Evolutionary conservation across 495 filamentous ascomycete genomes (phyloP).

Genomic region (Mytilinidion resinicola): DNA sequence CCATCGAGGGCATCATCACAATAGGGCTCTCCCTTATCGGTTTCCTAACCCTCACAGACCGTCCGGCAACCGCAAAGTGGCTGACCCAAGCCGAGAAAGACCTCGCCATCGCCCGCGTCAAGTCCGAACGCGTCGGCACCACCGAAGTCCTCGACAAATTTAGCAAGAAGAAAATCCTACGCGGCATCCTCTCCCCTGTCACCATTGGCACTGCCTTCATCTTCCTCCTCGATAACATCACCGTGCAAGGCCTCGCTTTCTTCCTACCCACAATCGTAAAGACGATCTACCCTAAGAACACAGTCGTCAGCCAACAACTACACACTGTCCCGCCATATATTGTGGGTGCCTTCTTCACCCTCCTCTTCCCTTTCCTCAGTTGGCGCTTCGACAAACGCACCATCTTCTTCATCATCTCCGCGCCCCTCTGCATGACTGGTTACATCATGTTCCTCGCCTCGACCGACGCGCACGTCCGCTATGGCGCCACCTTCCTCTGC

Average conservation of each 20-base stretch:
- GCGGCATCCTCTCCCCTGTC: conserved; percentile 48
- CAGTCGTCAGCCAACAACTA: conserved; percentile 58
- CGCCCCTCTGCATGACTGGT: conserved; percentile 56
- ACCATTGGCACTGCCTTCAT: conserved; percentile 44
- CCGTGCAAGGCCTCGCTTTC: conserved; percentile 55
- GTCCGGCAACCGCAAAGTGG: conserved; percentile 27
- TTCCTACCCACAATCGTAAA: conserved; percentile 66
- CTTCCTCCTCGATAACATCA: conserved; percentile 52
- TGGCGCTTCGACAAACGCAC: conserved; percentile 51
- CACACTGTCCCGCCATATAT: conserved; percentile 68
- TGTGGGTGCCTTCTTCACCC: conserved; percentile 60
- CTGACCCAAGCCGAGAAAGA: conserved; percentile 30
- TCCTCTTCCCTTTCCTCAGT: conserved; percentile 55
- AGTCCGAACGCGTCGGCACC: conserved; percentile 59
- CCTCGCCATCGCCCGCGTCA: conserved; percentile 38
- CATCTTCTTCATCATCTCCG: conserved; percentile 41
- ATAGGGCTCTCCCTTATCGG: conserved; percentile 21
- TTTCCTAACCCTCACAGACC: conserved; percentile 30
- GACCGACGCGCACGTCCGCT: conserved; percentile 47
- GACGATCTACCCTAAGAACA: conserved; percentile 53
- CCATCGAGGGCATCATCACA: conserved; percentile 33
- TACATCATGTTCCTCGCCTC: conserved; percentile 68
- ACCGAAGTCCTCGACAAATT: conserved; percentile 55
- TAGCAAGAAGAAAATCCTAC: conserved; percentile 40
- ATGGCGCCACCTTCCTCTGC: conserved; percentile 67